phyloP scores from a whole-genome alignment of 495 filamentous ascomycete genomes.

The Tuber indicum region DNA sequence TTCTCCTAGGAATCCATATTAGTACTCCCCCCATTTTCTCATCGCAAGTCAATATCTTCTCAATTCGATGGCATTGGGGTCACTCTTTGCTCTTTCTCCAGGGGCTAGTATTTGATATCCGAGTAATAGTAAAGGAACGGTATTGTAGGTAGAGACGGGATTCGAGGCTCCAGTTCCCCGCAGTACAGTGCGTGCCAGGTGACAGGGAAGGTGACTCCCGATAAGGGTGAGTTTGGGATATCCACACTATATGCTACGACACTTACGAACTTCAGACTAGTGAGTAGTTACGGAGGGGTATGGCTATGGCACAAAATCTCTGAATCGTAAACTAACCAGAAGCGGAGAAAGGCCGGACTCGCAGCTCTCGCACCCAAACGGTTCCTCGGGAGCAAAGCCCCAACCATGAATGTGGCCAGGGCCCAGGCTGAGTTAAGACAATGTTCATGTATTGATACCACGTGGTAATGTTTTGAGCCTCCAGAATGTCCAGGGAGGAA shows the following conservation, averaged over 20 bases:
- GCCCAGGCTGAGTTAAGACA: not conserved
- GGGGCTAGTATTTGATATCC: not conserved
- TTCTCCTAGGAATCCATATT: not conserved
- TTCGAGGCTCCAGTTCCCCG: not conserved
- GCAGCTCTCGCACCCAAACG: not conserved
- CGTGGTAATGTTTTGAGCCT: not conserved
- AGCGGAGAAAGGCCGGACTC: not conserved
- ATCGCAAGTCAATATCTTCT: not conserved
- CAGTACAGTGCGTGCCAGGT: not conserved
- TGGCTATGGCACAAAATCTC: not conserved
- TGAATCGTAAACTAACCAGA: not conserved
- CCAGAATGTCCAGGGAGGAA: not conserved
- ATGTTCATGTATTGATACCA: not conserved
- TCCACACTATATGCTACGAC: not conserved
- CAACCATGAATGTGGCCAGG: not conserved
- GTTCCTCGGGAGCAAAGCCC: not conserved
- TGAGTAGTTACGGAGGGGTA: not conserved
- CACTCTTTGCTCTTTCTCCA: not conserved
- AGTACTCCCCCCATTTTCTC: not conserved
- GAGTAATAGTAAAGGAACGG: not conserved
- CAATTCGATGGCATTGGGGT: not conserved
- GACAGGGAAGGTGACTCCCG: not conserved
- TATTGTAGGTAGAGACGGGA: not conserved
- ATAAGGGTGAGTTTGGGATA: not conserved
- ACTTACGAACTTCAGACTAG: not conserved